Base-by-base conservation (phyloP, 2,329 filamentous ascomycete species). In the Microdochium trichocladiopsis region DNA sequence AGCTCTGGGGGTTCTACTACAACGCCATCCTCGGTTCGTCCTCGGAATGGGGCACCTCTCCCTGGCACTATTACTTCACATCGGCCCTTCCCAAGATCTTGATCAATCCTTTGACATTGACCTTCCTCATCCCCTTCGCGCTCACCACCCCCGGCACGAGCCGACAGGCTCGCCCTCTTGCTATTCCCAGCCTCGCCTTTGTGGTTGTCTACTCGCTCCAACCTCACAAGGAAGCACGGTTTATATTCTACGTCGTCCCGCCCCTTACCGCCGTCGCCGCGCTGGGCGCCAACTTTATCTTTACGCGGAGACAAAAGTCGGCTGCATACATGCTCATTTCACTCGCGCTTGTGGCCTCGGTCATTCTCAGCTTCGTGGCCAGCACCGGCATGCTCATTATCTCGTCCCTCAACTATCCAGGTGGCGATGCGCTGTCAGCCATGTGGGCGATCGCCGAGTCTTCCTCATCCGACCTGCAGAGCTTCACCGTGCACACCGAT, bases 141-240 rank as follows among this genome's bases (percentile, higher is more conserved):
- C 71, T 84, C 9, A 64, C 66, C 11, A 72, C 75, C 6, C 72
- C 75, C 0, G 73, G 72, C 2, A 77, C 74, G 0, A 65, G 69
- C 9, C 66, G 65, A 3, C 66, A 70, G 4, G 73, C 76, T 0
- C 63, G 69, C 16, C 70, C 73, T 6, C 61, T 89, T 0, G 74
- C 88, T 3, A 60, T 86, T 2, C 91, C 94, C 0, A 78, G 81
- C 10, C 58, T 95, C 2, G 68, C 80, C 25, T 99, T 92, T 67
- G 76, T 95, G 21, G 78, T 78, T 4, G 68, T 95, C 45, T 97
- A 96, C 74, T 96, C 90, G 57, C 61, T 90, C 50, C 87, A 96
- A 56, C 92, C 93, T 1, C 94, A 99, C 73, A 99, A 99, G 67
- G 94, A 99, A 72, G 88, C 91, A 66, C 88, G 94, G 18, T 99